phyloP scores from a whole-genome alignment of 2,329 filamentous ascomycete species.

The Diplodia mutila region DNA sequence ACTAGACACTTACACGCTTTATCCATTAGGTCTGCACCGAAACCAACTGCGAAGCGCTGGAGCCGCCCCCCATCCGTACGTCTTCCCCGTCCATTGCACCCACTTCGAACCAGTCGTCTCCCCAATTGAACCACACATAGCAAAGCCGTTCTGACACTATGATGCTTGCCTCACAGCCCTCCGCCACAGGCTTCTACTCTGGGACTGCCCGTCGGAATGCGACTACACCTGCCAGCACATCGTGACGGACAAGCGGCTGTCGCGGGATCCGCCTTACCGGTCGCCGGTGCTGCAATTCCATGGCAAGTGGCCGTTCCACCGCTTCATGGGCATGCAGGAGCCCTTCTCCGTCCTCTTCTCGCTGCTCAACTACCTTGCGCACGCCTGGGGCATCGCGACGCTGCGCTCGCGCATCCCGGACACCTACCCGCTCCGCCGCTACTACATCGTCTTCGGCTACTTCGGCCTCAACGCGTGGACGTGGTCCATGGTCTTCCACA shows the following conservation, averaged over 20 bases:
- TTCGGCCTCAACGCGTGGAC: conserved; percentile 83
- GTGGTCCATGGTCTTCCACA: conserved; percentile 91
- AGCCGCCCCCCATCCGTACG: conserved; percentile 71
- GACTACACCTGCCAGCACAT: conserved; percentile 98
- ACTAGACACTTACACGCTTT: not conserved
- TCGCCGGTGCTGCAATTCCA: conserved; percentile 85
- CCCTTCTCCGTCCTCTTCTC: conserved; percentile 93
- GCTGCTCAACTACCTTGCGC: conserved; percentile 85
- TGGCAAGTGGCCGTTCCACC: conserved; percentile 97
- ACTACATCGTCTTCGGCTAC: conserved; percentile 79
- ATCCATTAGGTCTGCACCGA: conserved; percentile 69
- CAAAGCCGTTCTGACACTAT: not conserved
- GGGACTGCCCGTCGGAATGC: conserved; percentile 92
- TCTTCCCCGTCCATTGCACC: conserved; percentile 21
- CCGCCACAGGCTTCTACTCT: conserved; percentile 83
- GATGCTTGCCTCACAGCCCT: conserved; percentile 61
- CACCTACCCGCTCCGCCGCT: conserved; percentile 75
- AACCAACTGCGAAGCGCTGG: conserved; percentile 75
- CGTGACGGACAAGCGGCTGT: conserved; percentile 72
- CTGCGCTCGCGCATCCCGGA: conserved; percentile 71
- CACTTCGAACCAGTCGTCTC: conserved; percentile 26
- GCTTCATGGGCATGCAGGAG: conserved; percentile 91
- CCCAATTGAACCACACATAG: conserved; percentile 9
- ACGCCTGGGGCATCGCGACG: conserved; percentile 74
- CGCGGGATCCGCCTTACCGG: conserved; percentile 65